phyloP scores from a whole-genome alignment of 805 yeast genomes.

The Kodamaea kaohsiungensis region DNA sequence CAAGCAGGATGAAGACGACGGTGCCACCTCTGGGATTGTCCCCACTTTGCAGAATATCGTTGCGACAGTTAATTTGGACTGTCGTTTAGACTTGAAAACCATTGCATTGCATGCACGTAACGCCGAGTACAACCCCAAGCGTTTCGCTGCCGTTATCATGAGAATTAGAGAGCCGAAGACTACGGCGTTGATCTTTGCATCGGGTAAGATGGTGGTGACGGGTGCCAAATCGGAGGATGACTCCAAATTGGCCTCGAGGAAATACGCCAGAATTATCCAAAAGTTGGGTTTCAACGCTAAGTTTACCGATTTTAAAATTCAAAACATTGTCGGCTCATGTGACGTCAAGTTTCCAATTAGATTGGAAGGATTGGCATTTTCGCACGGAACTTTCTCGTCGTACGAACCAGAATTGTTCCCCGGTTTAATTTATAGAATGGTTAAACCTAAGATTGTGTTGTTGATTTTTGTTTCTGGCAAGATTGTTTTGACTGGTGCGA shows the following conservation, averaged over 20 bases:
- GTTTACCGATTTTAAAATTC: slow-evolving; percentile 96
- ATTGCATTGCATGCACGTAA: slow-evolving; percentile 98
- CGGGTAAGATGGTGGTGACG: slow-evolving; percentile 99
- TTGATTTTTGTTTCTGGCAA: slow-evolving; percentile 96
- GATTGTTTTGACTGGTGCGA: slow-evolving; percentile 97
- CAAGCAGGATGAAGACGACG: slow-evolving; percentile 54
- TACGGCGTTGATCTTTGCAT: slow-evolving; percentile 95
- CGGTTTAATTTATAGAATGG: slow-evolving; percentile 98
- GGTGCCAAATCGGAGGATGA: slow-evolving; percentile 99
- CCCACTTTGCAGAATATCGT: slow-evolving; percentile 96
- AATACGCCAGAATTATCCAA: slow-evolving; percentile 96
- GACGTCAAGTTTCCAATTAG: slow-evolving; percentile 98
- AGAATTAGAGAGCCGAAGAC: slow-evolving; percentile 99
- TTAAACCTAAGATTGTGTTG: slow-evolving; percentile 94
- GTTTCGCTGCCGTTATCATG: slow-evolving; percentile 99
- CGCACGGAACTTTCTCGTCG: slow-evolving; percentile 98
- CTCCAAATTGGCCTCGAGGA: slow-evolving; percentile 95
- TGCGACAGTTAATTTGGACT: slow-evolving; percentile 95
- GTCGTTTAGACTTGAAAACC: slow-evolving; percentile 93
- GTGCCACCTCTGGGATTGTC: slow-evolving; percentile 90
- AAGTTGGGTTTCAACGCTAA: slow-evolving; percentile 97
- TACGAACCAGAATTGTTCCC: slow-evolving; percentile 98
- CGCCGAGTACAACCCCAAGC: slow-evolving; percentile 97
- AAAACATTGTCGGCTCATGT: slow-evolving; percentile 97
- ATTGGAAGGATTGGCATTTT: slow-evolving; percentile 94